Evolutionary conservation across 2,329 filamentous ascomycete species (phyloP).

Genomic region (Cordyceps fumosorosea): DNA sequence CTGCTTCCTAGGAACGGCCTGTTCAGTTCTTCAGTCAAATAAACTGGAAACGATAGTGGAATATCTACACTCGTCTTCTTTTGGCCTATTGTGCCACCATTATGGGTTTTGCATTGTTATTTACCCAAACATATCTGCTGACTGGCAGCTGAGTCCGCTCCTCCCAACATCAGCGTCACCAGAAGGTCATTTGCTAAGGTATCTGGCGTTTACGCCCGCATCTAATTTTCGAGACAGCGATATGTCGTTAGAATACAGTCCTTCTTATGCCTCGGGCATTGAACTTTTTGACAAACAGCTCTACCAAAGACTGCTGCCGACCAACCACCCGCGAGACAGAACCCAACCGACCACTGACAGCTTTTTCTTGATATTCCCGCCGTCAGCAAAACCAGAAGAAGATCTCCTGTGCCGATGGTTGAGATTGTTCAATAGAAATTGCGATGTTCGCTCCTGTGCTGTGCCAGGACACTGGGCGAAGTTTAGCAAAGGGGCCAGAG

Average conservation of each 20-base stretch:
- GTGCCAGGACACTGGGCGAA: conserved; percentile 39
- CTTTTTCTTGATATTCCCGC: conserved; percentile 47
- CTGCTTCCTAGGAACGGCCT: conserved; percentile 6
- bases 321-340: not conserved
- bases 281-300: not conserved
- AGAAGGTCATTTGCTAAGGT: conserved; percentile 2
- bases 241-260: not conserved
- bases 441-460: conserved; percentile 36
- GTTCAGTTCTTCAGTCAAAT: conserved; percentile 12
- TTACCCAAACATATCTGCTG: conserved; percentile 30
- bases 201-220: not conserved
- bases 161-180: not conserved
- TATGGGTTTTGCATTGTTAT: conserved; percentile 32
- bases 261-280: not conserved
- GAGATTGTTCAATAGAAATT: conserved; percentile 29
- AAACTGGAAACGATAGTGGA: conserved; percentile 25
- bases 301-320: conserved; percentile 3
- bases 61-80: conserved; percentile 28
- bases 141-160: conserved; percentile 22
- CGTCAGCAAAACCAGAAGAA: conserved; percentile 26
- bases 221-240: not conserved
- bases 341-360: conserved; percentile 10
- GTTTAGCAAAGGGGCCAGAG: conserved; percentile 29
- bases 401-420: conserved; percentile 41
- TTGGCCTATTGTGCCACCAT: conserved; percentile 29